Conservation (phyloP, 1,139 yeast genomes). For the Yamadazyma aaseri region DNA sequence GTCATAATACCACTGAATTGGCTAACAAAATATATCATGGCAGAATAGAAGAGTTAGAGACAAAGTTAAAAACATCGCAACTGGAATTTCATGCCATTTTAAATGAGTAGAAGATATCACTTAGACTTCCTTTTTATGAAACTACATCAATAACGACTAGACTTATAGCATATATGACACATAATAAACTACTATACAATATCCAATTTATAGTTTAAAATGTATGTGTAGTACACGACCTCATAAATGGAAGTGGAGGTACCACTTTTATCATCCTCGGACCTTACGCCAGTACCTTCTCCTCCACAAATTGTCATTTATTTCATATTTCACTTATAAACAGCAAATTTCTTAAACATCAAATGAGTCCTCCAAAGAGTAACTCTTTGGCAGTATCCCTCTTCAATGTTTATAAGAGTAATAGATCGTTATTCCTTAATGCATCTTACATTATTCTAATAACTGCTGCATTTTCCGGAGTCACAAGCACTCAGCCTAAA, state of each 20-base stretch:
- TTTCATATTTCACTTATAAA: background rate
- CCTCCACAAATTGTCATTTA: conserved; percentile 3
- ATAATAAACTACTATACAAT: no score
- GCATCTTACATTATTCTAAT: conserved; percentile 48
- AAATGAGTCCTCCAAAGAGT: conserved; percentile 6
- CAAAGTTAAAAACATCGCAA: conserved; percentile 13
- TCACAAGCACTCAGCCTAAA: conserved; percentile 31
- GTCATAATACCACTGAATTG: conserved; percentile 25
- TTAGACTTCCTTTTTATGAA: no score
- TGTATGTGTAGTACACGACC: no score
- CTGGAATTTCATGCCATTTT: no score
- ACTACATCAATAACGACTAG: no score
- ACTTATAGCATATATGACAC: no score
- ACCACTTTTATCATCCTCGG: background rate
- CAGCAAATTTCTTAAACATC: no score
- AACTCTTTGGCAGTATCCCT: conserved; percentile 23
- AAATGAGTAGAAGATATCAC: no score
- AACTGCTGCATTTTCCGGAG: conserved; percentile 47
- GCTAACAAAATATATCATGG: conserved; percentile 24
- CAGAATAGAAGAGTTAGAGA: conserved; percentile 20
- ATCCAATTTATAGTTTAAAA: background rate
- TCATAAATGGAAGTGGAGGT: no score
- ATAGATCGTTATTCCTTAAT: conserved; percentile 48
- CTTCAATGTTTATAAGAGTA: conserved; percentile 41
- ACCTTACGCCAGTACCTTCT: background rate